Evolutionary conservation across 768 basidiomycete genomes (phyloP).

Genomic region (Pisolithus sp.): DNA sequence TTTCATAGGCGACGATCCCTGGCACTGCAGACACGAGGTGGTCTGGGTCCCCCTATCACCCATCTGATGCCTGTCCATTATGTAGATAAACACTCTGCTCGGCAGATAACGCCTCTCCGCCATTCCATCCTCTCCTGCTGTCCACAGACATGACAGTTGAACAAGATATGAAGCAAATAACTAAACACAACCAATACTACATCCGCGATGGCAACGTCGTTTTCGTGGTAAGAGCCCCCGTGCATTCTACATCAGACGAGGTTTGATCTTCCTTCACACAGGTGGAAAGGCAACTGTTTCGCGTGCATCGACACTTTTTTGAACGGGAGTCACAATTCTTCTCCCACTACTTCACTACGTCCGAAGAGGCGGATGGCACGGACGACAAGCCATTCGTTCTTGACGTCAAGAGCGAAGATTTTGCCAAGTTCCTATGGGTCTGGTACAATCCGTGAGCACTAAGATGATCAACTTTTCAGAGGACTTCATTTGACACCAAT

Average conservation of each 20-base stretch:
- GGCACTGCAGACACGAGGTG: no score
- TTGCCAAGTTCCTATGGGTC: slow-evolving; percentile 45
- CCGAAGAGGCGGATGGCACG: slow-evolving; percentile 3
- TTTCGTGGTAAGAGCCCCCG: slow-evolving; percentile 40
- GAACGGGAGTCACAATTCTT: slow-evolving; percentile 31
- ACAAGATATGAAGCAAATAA: slow-evolving; percentile 13
- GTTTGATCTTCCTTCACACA: slow-evolving; percentile 7
- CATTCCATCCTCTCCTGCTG: not conserved
- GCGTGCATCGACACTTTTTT: slow-evolving; percentile 32
- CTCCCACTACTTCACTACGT: slow-evolving; percentile 16
- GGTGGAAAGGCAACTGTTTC: slow-evolving; percentile 30
- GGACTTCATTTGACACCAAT: not conserved
- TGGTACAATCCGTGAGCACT: slow-evolving; percentile 49
- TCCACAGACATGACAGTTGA: not conserved
- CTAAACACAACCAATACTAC: slow-evolving; percentile 37
- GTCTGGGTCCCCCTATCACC: no score
- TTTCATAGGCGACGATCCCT: no score
- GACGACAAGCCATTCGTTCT: slow-evolving; percentile 5
- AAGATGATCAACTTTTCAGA: not conserved
- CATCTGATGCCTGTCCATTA: no score
- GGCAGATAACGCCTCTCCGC: no score
- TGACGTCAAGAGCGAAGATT: slow-evolving; percentile 32
- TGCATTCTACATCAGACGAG: not conserved
- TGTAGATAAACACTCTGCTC: no score
- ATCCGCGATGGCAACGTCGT: slow-evolving; percentile 48